Evolutionary conservation across 176 grass and related monocot genomes (phyloP), one percentile per base, ranked within the genome.

Genomic region (Zoysia pacifica): DNA sequence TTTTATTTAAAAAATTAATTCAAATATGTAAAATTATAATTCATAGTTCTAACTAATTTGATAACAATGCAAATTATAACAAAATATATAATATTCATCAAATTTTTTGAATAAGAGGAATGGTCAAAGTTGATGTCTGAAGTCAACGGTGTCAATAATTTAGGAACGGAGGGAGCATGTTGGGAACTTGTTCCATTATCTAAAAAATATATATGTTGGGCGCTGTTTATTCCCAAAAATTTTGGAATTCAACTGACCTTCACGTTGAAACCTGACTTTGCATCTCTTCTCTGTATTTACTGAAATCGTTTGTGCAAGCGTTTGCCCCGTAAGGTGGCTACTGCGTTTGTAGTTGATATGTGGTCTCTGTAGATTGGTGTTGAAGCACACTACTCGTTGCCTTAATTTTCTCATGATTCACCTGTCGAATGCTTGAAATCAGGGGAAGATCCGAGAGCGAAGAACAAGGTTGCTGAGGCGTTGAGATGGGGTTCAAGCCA

Each of bases 401-500:
- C 66, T 88, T 45, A 78, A 70, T 28, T 56, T 1, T 70, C 28
- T 48, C 60, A 72, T 40, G n/a, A 40, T 6, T 86, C 16, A 10
- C 44, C 20, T 11, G 20, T 75, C 58, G 67, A 75, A 35, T 74
- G 43, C 54, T 59, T 75, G 15, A 40, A 80, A 53, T 76, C 80
- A 84, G 84, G 80, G 41, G 58, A 48, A 72, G 48, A 76, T 69
- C 63, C 41, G 64, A 73, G 51, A 79, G n/a, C 18, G 79, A 70
- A 67, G 48, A 85, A 38, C 49, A 47, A 9, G 40, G 59, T 64
- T 72, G 82, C 51, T 69, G 70, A 76, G 56, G 47, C 6, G 44
- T 37, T 12, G 59, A 75, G n/a, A 99, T 99, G 96, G 96, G 92
- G 62, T 91, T 89, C 50, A 55, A 91, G 37, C 84, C 88, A 11